Conservation (phyloP, 306 rosid species). For the Dryas octopetala region DNA sequence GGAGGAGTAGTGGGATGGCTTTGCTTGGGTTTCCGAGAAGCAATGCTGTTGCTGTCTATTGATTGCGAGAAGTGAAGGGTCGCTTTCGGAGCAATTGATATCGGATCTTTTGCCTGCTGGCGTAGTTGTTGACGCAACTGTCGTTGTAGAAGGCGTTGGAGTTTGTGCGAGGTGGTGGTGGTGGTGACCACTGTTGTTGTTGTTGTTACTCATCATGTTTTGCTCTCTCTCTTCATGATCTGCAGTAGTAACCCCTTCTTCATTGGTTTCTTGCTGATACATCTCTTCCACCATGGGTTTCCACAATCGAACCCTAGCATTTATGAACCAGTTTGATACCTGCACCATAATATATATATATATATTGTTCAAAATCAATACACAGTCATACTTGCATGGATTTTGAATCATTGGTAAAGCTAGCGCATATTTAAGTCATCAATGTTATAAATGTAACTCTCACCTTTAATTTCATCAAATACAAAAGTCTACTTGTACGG, state of each 20-base stretch:
- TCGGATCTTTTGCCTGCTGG: constrained; percentile 52
- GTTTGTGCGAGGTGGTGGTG: constrained; percentile 48
- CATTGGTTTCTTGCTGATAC: constrained; percentile 93
- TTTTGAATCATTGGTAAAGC: not conserved
- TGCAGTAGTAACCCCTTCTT: constrained; percentile 31
- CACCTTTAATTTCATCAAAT: not conserved
- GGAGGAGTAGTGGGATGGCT: constrained; percentile 15
- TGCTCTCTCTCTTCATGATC: constrained; percentile 20
- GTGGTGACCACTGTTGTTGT: constrained; percentile 25
- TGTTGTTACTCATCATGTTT: constrained; percentile 6
- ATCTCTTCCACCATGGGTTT: constrained; percentile 99
- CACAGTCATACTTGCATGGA: not conserved
- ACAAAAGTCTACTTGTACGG: no score
- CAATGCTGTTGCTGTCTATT: constrained; percentile 43
- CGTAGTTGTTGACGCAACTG: constrained; percentile 18
- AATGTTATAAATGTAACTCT: not conserved
- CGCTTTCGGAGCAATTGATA: constrained; percentile 63
- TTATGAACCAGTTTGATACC: constrained; percentile 99
- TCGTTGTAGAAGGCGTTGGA: constrained; percentile 39
- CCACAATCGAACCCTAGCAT: constrained; percentile 99
- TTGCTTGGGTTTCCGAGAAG: constrained; percentile 69
- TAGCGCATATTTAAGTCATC: constrained; percentile 3
- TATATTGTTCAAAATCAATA: not conserved
- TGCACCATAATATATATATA: constrained; percentile 23
- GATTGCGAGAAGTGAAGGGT: constrained; percentile 65